Percentiles rank a stretch among this genome's conserved stretches.
Evolutionary conservation across 148 eudicot species (phyloP).

Genomic region (Linanthus parryae): DNA sequence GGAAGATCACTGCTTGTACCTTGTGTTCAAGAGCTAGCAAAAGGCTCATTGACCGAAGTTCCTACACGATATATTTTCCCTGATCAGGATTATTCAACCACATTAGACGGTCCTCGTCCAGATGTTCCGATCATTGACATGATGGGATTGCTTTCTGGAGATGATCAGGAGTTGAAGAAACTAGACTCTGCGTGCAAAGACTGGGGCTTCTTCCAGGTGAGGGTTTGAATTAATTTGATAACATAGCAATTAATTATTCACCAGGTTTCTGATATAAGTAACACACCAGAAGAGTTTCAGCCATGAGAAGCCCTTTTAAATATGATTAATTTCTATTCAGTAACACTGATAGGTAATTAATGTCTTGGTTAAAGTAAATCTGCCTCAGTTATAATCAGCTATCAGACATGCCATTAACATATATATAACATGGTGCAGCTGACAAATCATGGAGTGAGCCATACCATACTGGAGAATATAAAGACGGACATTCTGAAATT

Average conservation of each 20-base stretch:
- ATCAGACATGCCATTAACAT: no score
- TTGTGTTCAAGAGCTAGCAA: conserved; percentile 8
- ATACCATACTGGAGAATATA: conserved; percentile 17
- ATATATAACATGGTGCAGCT: background rate
- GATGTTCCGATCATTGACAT: conserved; percentile 5
- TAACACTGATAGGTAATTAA: background rate
- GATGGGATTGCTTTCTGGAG: conserved; percentile 13
- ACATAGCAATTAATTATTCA: no score
- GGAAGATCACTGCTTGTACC: conserved; percentile 8
- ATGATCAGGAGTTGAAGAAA: conserved; percentile 8
- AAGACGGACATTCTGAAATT: conserved; percentile 20
- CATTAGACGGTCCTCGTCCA: background rate
- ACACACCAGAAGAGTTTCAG: no score
- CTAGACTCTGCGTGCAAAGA: conserved; percentile 7
- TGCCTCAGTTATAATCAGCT: background rate
- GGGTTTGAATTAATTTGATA: no score
- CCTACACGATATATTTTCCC: background rate
- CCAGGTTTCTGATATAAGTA: no score
- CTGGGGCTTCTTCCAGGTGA: conserved; percentile 23
- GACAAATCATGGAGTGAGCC: conserved; percentile 27
- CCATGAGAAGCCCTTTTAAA: no score
- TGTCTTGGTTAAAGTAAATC: background rate
- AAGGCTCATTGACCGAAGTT: background rate
- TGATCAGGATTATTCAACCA: background rate
- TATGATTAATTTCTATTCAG: no score